phyloP scores from a whole-genome alignment of 495 filamentous ascomycete species.

The Annulohypoxylon maeteangense region DNA sequence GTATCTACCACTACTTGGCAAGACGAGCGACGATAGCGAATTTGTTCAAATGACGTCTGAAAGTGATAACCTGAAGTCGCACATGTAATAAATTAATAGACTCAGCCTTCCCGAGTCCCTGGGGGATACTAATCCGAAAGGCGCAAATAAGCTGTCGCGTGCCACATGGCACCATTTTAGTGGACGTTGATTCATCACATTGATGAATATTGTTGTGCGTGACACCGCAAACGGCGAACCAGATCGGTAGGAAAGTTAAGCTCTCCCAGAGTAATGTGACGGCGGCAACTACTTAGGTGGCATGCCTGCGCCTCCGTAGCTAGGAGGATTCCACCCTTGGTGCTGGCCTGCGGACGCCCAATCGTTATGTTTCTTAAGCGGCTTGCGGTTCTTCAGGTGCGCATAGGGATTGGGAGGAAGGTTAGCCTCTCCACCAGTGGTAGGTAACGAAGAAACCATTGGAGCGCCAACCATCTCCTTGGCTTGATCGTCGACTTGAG shows the following conservation, averaged over 20 bases:
- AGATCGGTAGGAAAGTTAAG: background rate
- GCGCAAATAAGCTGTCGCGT: background rate
- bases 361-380: conserved; percentile 32
- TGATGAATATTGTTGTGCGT: conserved; percentile 38
- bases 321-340: conserved; percentile 24
- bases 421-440: conserved; percentile 45
- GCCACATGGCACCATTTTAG: conserved; percentile 25
- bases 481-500: conserved; percentile 23
- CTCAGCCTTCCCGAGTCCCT: conserved; percentile 10
- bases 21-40: background rate
- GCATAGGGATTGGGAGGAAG: conserved; percentile 47
- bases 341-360: conserved; percentile 20
- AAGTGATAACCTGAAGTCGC: conserved; percentile 7
- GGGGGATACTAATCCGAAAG: conserved; percentile 34
- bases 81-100: conserved; percentile 4
- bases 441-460: conserved; percentile 43
- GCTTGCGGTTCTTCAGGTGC: conserved; percentile 37
- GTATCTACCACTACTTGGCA: conserved; percentile 19
- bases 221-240: conserved; percentile 12
- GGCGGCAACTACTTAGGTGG: conserved; percentile 29
- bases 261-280: conserved; percentile 3
- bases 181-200: conserved; percentile 39
- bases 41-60: conserved; percentile 5
- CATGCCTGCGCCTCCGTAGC: conserved; percentile 28
- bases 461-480: conserved; percentile 18